A percentile compares a stretch with the other conserved stretches of the same genome.
phyloP scores from a whole-genome alignment of 1,284 basidiomycete species.

The Singerocomus rubriflavus region DNA sequence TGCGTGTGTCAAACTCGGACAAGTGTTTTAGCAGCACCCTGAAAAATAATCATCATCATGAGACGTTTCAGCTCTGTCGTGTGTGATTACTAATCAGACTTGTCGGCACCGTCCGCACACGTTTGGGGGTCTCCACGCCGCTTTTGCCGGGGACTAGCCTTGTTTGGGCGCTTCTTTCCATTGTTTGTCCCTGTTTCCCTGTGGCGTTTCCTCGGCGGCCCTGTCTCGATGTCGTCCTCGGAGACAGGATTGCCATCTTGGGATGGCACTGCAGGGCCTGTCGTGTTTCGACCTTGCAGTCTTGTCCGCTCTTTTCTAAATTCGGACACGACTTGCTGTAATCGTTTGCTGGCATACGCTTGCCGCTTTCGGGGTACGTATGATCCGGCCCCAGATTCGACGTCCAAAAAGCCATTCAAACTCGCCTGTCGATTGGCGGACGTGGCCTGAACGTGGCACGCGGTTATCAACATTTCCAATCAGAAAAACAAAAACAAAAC shows the following conservation, averaged over 20 bases:
- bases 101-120: no score
- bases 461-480: conserved; percentile 4
- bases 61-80: no score
- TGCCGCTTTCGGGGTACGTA: conserved; percentile 76
- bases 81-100: no score
- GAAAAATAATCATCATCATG: no score
- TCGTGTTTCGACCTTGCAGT: conserved; percentile 10
- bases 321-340: conserved; percentile 87
- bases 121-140: no score
- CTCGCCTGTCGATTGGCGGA: conserved; percentile 75
- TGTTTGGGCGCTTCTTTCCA: conserved; percentile 20
- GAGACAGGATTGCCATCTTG: conserved; percentile 17
- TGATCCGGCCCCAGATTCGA: conserved; percentile 60
- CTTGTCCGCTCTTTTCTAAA: conserved; percentile 58
- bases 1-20: background rate
- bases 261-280: conserved; percentile 11
- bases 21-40: no score
- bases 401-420: conserved; percentile 58
- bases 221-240: conserved; percentile 21
- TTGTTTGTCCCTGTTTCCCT: conserved; percentile 15
- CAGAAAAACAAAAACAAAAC: no score
- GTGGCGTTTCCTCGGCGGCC: conserved; percentile 32
- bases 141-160: no score
- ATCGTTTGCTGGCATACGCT: conserved; percentile 80
- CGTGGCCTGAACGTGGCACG: conserved; percentile 43